Evolutionary conservation across 1,284 basidiomycete genomes (phyloP).

Genomic region (Xerocomus alliaceus): DNA sequence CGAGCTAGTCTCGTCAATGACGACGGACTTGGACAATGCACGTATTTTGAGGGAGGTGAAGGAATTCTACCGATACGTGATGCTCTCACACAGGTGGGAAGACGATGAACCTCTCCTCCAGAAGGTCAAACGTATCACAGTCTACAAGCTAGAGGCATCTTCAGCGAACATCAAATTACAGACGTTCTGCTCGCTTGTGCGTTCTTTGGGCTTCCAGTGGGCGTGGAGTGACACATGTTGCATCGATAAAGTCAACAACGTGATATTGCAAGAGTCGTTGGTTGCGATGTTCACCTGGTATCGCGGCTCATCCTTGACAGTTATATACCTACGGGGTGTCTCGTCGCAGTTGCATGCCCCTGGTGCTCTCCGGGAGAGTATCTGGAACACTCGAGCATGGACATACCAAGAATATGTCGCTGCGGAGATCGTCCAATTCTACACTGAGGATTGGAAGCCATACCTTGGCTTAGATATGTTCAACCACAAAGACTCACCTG

Average conservation of each 20-base stretch:
- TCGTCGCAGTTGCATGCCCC: background rate
- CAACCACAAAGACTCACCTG: too few species aligned
- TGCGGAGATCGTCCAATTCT: too few species aligned
- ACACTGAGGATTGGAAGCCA: too few species aligned
- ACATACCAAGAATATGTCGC: background rate
- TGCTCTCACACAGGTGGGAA: slow-evolving; percentile 16
- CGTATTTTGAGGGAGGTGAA: slow-evolving; percentile 15
- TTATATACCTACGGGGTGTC: background rate
- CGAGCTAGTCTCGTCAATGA: background rate
- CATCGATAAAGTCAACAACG: background rate
- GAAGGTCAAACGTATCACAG: background rate
- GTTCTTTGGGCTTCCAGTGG: background rate
- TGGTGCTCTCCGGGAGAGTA: background rate
- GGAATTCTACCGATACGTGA: slow-evolving; percentile 19
- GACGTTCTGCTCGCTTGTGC: background rate
- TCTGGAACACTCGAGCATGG: background rate
- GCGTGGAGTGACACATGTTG: background rate
- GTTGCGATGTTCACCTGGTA: background rate
- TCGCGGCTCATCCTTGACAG: background rate
- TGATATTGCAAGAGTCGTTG: background rate
- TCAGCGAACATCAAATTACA: background rate
- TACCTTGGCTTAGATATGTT: too few species aligned
- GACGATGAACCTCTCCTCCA: slow-evolving; percentile 12
- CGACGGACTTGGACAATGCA: background rate
- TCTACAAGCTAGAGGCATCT: background rate